These are phyloP conservation scores for Acanthamoeba sp. DNA, from an alignment of 208 protist genomes.

Conservation along the genomic window DNA sequence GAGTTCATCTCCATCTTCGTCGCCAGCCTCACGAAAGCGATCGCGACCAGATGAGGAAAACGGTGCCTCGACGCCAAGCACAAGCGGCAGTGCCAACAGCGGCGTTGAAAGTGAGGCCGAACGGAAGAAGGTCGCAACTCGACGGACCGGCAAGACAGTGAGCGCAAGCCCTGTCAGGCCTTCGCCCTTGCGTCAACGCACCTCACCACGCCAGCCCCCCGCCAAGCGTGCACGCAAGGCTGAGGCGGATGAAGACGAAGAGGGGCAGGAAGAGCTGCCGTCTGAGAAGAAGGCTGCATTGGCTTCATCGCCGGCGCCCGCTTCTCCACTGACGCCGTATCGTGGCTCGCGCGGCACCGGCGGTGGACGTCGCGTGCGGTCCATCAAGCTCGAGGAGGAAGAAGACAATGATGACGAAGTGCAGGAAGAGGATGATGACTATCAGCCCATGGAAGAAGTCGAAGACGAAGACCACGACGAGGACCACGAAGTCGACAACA, in stretches of 20 bases:
- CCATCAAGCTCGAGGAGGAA: neutral
- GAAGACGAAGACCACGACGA: neutral
- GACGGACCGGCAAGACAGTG: neutral
- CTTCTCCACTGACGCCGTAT: slow-evolving; percentile 25
- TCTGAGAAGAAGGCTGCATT: neutral
- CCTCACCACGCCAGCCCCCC: neutral
- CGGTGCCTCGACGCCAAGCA: no score
- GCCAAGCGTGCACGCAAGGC: slow-evolving; percentile 5
- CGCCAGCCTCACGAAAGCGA: neutral
- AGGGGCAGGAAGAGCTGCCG: neutral
- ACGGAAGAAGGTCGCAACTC: neutral
- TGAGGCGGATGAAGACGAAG: neutral
- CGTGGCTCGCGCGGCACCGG: neutral
- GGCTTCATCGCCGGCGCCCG: neutral
- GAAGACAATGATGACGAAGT: neutral
- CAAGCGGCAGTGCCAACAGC: neutral
- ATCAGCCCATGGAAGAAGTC: neutral
- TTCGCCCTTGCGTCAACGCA: neutral
- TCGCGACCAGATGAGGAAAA: neutral
- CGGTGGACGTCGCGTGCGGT: neutral
- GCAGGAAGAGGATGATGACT: neutral
- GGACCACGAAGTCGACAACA: neutral
- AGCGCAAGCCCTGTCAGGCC: neutral
- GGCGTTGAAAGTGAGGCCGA: neutral
- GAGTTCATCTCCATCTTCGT: neutral